These are phyloP conservation scores for Oldenlandia corymbosa DNA, from an alignment of 257 asterid species.

Conservation along the genomic window DNA sequence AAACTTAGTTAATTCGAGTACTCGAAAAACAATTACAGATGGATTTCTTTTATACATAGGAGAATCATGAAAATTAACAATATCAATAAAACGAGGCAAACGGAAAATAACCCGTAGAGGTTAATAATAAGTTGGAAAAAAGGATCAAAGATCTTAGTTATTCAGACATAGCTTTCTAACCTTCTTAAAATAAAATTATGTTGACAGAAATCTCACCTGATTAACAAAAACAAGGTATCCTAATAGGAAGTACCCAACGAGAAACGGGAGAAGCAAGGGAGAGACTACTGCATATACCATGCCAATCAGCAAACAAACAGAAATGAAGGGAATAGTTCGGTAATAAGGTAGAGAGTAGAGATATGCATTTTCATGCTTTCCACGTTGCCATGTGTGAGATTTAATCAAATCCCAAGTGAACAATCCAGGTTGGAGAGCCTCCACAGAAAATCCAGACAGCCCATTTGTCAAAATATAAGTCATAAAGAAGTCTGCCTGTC, in stretches of 20 bases:
- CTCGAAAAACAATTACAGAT: no score
- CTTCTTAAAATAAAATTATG: no score
- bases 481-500: conserved; percentile 85
- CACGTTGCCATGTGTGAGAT: conserved; percentile 56
- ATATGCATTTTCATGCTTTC: conserved; percentile 61
- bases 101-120: no score
- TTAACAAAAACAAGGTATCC: conserved; percentile 78
- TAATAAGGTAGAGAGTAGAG: conserved; percentile 76
- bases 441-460: conserved; percentile 82
- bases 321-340: conserved; percentile 64
- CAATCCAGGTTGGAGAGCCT: conserved; percentile 93
- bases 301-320: conserved; percentile 72
- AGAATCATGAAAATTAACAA: no score
- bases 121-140: no score
- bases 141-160: no score
- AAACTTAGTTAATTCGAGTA: no score
- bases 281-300: conserved; percentile 93
- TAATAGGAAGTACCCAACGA: conserved; percentile 71
- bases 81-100: no score
- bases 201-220: conserved; percentile 53
- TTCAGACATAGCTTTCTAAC: no score
- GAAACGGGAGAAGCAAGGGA: conserved; percentile 87
- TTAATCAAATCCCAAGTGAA: conserved; percentile 69
- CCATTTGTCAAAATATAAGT: conserved; percentile 89
- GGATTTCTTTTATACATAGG: no score